These are phyloP conservation scores for Hypoxylon cercidicola DNA, from an alignment of 495 filamentous ascomycete species.

Conservation along the genomic window DNA sequence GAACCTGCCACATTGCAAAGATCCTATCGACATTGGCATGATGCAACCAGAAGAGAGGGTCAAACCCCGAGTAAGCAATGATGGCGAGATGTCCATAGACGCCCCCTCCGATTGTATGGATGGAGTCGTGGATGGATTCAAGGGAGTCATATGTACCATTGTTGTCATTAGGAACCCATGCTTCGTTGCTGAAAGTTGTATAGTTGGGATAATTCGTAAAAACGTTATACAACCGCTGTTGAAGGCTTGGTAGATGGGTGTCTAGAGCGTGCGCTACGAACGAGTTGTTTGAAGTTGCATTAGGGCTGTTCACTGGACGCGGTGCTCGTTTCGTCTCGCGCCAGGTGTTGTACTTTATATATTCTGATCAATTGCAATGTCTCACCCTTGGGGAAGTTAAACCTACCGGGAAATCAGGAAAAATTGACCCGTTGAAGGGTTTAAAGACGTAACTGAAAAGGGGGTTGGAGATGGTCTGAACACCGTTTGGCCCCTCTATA, in stretches of 20 bases:
- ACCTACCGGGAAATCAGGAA: constrained; percentile 58
- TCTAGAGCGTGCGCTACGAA: constrained; percentile 60
- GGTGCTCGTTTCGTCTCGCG: constrained; percentile 62
- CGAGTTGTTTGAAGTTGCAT: constrained; percentile 63
- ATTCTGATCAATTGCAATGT: constrained; percentile 27
- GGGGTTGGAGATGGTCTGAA: constrained; percentile 67
- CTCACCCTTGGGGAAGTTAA: neutral
- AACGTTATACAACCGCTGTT: constrained; percentile 68
- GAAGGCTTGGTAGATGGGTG: constrained; percentile 52
- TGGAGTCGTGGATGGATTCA: constrained; percentile 71
- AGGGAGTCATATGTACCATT: constrained; percentile 63
- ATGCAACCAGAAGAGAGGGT: constrained; percentile 80
- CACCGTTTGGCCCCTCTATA: constrained; percentile 64
- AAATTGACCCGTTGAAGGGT: constrained; percentile 59
- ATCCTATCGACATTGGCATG: constrained; percentile 72
- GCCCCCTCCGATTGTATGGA: constrained; percentile 68
- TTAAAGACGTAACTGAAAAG: constrained; percentile 70
- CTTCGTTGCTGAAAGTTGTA: constrained; percentile 67
- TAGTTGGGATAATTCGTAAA: constrained; percentile 69
- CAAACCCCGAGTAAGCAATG: constrained; percentile 74
- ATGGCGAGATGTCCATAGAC: constrained; percentile 71
- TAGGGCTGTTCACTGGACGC: constrained; percentile 47
- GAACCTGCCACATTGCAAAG: constrained; percentile 76
- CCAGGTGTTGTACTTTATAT: constrained; percentile 56
- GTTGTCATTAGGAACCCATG: constrained; percentile 51